Percentiles rank a stretch among this genome's conserved stretches.
Evolutionary conservation across 1,284 basidiomycete genomes (phyloP).

Genomic region (Ganoderma multipileum): DNA sequence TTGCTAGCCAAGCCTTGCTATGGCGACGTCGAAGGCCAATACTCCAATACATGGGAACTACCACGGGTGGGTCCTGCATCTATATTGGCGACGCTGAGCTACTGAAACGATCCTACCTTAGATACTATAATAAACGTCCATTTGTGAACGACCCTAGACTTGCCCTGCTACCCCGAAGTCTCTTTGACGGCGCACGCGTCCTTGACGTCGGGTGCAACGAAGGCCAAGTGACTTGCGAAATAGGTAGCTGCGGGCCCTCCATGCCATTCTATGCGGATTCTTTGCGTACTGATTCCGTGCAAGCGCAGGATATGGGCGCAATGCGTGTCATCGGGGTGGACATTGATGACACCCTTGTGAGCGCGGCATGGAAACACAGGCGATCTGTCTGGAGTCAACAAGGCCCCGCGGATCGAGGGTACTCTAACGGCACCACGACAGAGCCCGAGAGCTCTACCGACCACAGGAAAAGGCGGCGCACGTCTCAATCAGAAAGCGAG

Average conservation of each 20-base stretch:
- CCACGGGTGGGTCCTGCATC: conserved; percentile 51
- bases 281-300: not conserved
- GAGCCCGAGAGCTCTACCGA: not conserved
- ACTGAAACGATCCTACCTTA: conserved; percentile 33
- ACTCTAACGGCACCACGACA: not conserved
- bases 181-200: conserved; percentile 64
- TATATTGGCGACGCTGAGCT: not conserved
- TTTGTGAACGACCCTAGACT: conserved; percentile 65
- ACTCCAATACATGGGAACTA: conserved; percentile 68
- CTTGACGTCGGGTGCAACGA: conserved; percentile 88
- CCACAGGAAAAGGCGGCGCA: conserved; percentile 36
- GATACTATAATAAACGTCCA: conserved; percentile 78
- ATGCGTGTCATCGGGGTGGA: conserved; percentile 79
- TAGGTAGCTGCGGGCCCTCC: conserved; percentile 58
- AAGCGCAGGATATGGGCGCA: conserved; percentile 71
- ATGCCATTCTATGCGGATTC: not conserved
- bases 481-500: conserved; percentile 19
- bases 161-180: conserved; percentile 55
- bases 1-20: too few relatives aligned
- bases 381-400: conserved; percentile 75
- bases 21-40: conserved; percentile 6
- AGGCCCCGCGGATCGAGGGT: conserved; percentile 41
- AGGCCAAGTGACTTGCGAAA: conserved; percentile 82
- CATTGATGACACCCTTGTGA: conserved; percentile 75
- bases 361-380: conserved; percentile 73